These are phyloP conservation scores for Puccinia sorghi DNA, from an alignment of 1,284 basidiomycete genomes.

Conservation along the genomic window DNA sequence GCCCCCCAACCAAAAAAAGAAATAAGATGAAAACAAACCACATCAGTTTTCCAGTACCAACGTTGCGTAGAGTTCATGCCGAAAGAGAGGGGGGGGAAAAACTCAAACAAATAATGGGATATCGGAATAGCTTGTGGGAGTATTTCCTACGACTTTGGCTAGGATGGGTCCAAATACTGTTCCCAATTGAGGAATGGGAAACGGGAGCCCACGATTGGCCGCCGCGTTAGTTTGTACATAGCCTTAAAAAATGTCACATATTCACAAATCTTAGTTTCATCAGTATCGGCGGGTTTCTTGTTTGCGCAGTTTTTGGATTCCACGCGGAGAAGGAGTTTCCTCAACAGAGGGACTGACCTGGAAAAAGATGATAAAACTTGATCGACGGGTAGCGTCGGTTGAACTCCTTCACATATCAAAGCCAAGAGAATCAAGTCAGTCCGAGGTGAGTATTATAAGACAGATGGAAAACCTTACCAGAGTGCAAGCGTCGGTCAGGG, in stretches of 20 bases:
- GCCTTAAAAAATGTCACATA: no score
- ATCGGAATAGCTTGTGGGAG: constrained; percentile 54
- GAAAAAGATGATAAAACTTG: constrained; percentile 40
- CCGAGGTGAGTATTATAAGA: constrained; percentile 33
- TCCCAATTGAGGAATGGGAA: constrained; percentile 53
- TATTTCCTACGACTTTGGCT: constrained; percentile 54
- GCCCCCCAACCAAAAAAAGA: not conserved
- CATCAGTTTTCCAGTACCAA: not conserved
- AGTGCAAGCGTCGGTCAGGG: constrained; percentile 33
- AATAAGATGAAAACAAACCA: not conserved
- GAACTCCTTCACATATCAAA: constrained; percentile 27
- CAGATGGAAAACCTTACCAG: not conserved
- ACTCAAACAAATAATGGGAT: constrained; percentile 53
- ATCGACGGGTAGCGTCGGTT: constrained; percentile 42
- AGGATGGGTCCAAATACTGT: constrained; percentile 54
- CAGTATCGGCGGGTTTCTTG: no score
- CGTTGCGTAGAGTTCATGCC: not conserved
- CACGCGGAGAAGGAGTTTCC: constrained; percentile 51
- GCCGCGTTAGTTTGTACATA: constrained; percentile 55
- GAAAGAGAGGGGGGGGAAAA: not conserved
- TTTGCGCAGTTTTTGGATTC: no score
- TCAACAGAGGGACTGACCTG: constrained; percentile 31
- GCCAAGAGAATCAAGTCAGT: not conserved
- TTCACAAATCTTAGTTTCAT: no score
- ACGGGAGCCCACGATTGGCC: constrained; percentile 56